Percentiles rank a stretch among this genome's conserved stretches.
These are phyloP conservation scores for Malassezia equina DNA, from an alignment of 1,284 basidiomycete genomes.

Conservation along the genomic window DNA sequence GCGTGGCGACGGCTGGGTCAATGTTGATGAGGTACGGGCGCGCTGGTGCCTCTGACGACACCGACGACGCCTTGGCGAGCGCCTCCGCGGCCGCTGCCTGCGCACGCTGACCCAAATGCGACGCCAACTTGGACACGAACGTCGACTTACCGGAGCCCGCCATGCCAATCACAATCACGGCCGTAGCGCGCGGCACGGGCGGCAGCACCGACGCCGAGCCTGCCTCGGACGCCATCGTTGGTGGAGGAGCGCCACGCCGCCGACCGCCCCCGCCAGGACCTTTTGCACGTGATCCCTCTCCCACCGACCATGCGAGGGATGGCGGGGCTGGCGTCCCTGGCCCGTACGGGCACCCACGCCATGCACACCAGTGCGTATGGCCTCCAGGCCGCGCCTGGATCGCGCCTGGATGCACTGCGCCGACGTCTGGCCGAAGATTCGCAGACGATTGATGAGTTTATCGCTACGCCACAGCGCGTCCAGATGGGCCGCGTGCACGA, in stretches of 20 bases:
- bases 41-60: slow-evolving; percentile 58
- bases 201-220: slow-evolving; percentile 18
- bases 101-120: slow-evolving; percentile 21
- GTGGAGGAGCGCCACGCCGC: neutral
- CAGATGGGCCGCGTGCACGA: slow-evolving; percentile 33
- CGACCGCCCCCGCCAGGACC: neutral
- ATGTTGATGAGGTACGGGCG: slow-evolving; percentile 89
- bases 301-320: neutral
- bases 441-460: slow-evolving; percentile 34
- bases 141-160: slow-evolving; percentile 93
- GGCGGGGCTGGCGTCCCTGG: neutral
- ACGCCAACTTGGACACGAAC: slow-evolving; percentile 58
- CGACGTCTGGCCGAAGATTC: slow-evolving; percentile 27
- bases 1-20: slow-evolving; percentile 82
- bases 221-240: slow-evolving; percentile 3
- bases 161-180: slow-evolving; percentile 59
- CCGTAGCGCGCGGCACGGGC: slow-evolving; percentile 34
- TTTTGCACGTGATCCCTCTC: neutral
- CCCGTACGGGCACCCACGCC: neutral
- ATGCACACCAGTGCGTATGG: neutral
- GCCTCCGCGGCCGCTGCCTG: slow-evolving; percentile 1
- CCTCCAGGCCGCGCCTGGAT: neutral
- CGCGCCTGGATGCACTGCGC: slow-evolving; percentile 24
- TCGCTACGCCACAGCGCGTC: slow-evolving; percentile 19
- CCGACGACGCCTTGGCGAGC: slow-evolving; percentile 48